Base-by-base conservation (phyloP, 352 stramenopile genomes). In the Poterioochromonas sp. region DNA sequence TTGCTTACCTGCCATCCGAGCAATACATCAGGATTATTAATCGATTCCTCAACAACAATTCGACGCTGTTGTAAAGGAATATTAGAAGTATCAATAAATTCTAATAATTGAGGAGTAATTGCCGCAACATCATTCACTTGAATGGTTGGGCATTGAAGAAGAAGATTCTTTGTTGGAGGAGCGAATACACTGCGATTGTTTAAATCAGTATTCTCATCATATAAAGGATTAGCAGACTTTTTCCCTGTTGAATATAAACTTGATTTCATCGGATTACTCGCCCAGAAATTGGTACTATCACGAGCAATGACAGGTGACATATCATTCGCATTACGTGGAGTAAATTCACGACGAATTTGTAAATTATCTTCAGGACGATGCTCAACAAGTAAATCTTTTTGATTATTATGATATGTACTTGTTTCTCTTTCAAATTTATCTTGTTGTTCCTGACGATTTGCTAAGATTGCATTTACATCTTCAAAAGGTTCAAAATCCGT, bases 401-500 rank as follows among this genome's bases (percentile, higher is more conserved):
- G n/a, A n/a, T n/a, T n/a, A n/a, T n/a, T n/a, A n/a, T n/a, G n/a
- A n/a, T n/a, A n/a, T 15, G 15, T 26, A 58, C 15, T 26, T 26
- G 47, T 26, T 26, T 58, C 58, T 29, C 26, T 68, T 18, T 68
- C 58, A 68, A 29, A 15, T 18, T 11, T 39, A 68, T 68, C 58
- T 18, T 37, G 5, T 29, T 26, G 5, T 68, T 68, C 58, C n/a
- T n/a, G n/a, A n/a, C n/a, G n/a, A n/a, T n/a, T n/a, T n/a, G n/a
- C n/a, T n/a, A n/a, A n/a, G n/a, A n/a, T n/a, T n/a, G n/a, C n/a
- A n/a, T n/a, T n/a, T n/a, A n/a, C n/a, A 18, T 68, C 58, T 68
- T 68, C 29, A 8, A 44, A 3, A 26, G 62, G 62, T 71, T 71
- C 62, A 47, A 71, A 71, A 29, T 71, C 62, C 2, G 62, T 71